Evolutionary conservation across 176 grass and related monocot genomes (phyloP).

Genomic region (Rhynchospora breviuscula): DNA sequence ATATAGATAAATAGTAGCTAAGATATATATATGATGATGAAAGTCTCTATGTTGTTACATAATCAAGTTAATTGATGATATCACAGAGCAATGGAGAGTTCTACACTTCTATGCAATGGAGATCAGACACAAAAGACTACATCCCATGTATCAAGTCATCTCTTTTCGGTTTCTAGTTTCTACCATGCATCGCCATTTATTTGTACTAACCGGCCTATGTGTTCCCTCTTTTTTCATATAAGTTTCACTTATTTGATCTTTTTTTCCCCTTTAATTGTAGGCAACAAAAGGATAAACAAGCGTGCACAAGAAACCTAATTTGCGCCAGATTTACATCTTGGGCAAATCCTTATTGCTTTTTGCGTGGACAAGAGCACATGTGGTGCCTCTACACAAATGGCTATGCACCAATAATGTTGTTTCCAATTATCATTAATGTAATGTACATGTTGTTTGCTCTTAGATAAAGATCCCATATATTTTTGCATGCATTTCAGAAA

Average conservation of each 20-base stretch:
- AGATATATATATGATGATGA: neutral
- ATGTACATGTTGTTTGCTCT: neutral
- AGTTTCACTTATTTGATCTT: neutral
- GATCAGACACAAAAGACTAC: neutral
- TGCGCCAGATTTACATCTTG: slow-evolving; percentile 3
- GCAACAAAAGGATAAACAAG: slow-evolving; percentile 28
- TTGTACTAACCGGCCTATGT: neutral
- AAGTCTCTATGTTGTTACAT: too few relatives aligned
- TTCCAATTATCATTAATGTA: neutral
- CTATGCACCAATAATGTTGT: neutral
- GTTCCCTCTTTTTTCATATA: neutral
- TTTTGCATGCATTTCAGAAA: neutral
- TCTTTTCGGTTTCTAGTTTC: neutral
- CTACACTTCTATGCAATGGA: neutral
- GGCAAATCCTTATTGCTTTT: slow-evolving; percentile 25
- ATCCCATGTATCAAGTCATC: neutral
- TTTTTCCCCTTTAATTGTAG: slow-evolving; percentile 17
- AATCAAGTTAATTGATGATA: too few relatives aligned
- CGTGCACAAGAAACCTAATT: slow-evolving; percentile 22
- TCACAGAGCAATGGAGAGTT: neutral
- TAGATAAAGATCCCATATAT: neutral
- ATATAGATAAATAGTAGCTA: neutral
- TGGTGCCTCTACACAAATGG: slow-evolving; percentile 31
- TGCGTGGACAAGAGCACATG: slow-evolving; percentile 35
- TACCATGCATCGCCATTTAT: neutral